Percentiles rank a stretch among this genome's conserved stretches.
Evolutionary conservation across 106 monocot genomes (phyloP).

Genomic region (Posidonia australis): DNA sequence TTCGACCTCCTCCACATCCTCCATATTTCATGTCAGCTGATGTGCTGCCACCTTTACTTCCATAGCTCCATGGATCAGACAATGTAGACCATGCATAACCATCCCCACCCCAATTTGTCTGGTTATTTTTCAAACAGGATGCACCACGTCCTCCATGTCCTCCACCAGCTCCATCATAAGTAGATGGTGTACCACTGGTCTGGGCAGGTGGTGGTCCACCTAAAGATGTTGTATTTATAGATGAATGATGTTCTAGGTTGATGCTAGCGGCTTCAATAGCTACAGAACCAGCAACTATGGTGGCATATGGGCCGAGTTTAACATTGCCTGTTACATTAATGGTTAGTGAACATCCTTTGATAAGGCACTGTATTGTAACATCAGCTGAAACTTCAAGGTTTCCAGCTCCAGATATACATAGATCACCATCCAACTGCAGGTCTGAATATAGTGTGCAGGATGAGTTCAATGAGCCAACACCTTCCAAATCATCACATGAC

Average conservation of each 20-base stretch:
- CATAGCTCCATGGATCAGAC: conserved; percentile 86
- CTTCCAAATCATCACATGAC: conserved; percentile 77
- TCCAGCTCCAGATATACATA: conserved; percentile 57
- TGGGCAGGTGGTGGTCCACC: conserved; percentile 72
- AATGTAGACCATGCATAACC: conserved; percentile 89
- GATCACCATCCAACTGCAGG: conserved; percentile 34
- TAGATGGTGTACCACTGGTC: conserved; percentile 83
- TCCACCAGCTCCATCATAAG: conserved; percentile 74
- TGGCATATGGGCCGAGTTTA: conserved; percentile 43
- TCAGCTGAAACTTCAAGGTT: conserved; percentile 46
- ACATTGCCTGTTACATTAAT: conserved; percentile 58
- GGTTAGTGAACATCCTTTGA: conserved; percentile 59
- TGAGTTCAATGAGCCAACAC: conserved; percentile 52
- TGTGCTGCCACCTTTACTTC: conserved; percentile 73
- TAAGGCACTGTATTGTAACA: conserved; percentile 44
- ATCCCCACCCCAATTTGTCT: conserved; percentile 97
- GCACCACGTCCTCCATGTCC: conserved; percentile 95
- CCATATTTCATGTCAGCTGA: conserved; percentile 46
- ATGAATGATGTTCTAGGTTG: conserved; percentile 36
- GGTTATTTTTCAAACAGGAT: conserved; percentile 62
- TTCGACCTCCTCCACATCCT: conserved; percentile 79
- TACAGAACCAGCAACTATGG: conserved; percentile 56
- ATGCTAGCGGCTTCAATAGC: conserved; percentile 42
- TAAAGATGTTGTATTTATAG: conserved; percentile 55
- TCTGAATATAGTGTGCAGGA: conserved; percentile 56